A percentile compares a stretch with the other conserved stretches of the same genome.
phyloP scores from a whole-genome alignment of 2,329 filamentous ascomycete species.

The Trichoderma koningii region DNA sequence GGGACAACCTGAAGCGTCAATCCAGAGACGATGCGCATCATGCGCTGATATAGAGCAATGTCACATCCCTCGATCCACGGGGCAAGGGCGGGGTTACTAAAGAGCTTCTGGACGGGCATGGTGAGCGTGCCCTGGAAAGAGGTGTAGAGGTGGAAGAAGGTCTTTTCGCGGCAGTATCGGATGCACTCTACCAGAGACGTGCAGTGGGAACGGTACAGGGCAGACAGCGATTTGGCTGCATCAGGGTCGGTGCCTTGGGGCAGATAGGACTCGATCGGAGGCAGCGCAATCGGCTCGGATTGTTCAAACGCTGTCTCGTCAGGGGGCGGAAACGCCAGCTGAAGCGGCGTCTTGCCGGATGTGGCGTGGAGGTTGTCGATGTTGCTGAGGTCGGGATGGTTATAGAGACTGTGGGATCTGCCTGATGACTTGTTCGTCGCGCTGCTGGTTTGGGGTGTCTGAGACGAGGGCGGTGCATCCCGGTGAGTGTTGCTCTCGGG shows the following conservation, averaged over 20 bases:
- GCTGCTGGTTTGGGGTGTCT: slow-evolving; percentile 32
- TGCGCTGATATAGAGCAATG: slow-evolving; percentile 93
- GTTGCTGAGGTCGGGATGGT: slow-evolving; percentile 57
- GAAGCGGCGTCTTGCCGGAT: slow-evolving; percentile 58
- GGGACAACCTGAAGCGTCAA: slow-evolving; percentile 90
- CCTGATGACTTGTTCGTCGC: slow-evolving; percentile 28
- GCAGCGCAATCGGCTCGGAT: slow-evolving; percentile 74
- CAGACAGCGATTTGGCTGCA: slow-evolving; percentile 79
- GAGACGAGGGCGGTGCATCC: slow-evolving; percentile 38
- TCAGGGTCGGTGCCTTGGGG: slow-evolving; percentile 82
- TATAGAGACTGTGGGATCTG: slow-evolving; percentile 56
- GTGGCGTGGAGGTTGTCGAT: slow-evolving; percentile 62
- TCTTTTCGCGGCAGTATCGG: slow-evolving; percentile 94
- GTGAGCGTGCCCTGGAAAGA: slow-evolving; percentile 96
- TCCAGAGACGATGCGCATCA: slow-evolving; percentile 89
- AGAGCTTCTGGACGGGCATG: slow-evolving; percentile 91
- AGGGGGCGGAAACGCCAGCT: slow-evolving; percentile 62
- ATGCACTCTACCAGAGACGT: slow-evolving; percentile 95
- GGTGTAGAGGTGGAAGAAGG: slow-evolving; percentile 91
- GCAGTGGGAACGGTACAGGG: slow-evolving; percentile 90
- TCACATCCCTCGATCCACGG: slow-evolving; percentile 96
- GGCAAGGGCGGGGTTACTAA: slow-evolving; percentile 77
- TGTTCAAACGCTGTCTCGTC: slow-evolving; percentile 56
- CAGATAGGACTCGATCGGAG: slow-evolving; percentile 80
- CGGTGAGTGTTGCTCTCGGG: slow-evolving; percentile 36